Base-by-base conservation (phyloP, 2,329 filamentous ascomycete genomes). In the Apiospora pterosperma region DNA sequence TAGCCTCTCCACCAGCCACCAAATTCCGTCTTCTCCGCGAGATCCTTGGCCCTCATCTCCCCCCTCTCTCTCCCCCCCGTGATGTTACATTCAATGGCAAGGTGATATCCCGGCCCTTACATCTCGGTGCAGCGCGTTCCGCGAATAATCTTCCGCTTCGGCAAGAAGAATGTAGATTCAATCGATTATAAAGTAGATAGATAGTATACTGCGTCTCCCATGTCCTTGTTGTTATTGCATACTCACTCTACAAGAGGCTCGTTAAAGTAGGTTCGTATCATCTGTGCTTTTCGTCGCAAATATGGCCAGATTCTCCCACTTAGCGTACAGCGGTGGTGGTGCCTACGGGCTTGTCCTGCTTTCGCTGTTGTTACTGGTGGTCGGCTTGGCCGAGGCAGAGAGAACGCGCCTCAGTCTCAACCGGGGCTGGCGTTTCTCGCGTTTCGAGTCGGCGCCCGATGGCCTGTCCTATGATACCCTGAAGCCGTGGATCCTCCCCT, bases 391-490 rank as follows among this genome's bases (percentile, higher is more conserved):
- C 8, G 34, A 36, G 7, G 59, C 60, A 12, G 62, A 64, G 3
- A 75, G 77, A 34, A 73, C 76, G 65, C 76, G 76, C 31, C 63
- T 72, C 44, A 75, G 74, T 62, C 62, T 79, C 66, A 77, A 77
- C 66, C 64, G 66, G 6, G 72, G 66, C 48, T 78, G 77, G 77
- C 69, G 69, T 23, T 79, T 79, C 64, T 66, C 69, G 8, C 75
- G 76, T 62, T 78, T 77, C 65, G 71, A 68, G 8, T 66, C 69
- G 28, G 76, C 73, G 61, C 76, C 76, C 0, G 77, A 79, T 67
- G 68, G 65, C 2, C 69, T 78, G 1, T 75, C 73, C 0, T 79
- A 78, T 66, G 65, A 64, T 63, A 67, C 39, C 1, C 62, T 77
- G n/a, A 77, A 75, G 65, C 65, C 69, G 19, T 77, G 75, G 74